Base-by-base conservation (phyloP, 495 filamentous ascomycete species). In the Gamarada debralockiae region DNA sequence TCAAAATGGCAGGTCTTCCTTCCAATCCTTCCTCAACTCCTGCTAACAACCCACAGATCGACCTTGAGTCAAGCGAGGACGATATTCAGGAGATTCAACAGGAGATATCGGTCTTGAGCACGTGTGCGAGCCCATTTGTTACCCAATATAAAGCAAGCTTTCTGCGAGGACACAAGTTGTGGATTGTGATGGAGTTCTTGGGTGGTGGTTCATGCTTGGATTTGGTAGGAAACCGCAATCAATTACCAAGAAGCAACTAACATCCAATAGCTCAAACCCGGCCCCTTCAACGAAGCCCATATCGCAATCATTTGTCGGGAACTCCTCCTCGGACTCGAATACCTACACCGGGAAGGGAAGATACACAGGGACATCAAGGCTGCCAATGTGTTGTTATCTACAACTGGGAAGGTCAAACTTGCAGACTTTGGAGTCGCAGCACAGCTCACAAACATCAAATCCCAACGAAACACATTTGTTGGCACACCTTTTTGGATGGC, bases 401-500 rank as follows among this genome's bases (percentile, higher is more conserved):
- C 92, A 50, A 78, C 77, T n/a, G 92, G 92, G 53, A 91, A 87
- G 65, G 92, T 97, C 55, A 97, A 97, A 75, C 74, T 99, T 52
- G 93, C 95, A 17, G 93, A 99, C 71, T 99, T 99, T 64, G 93
- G 93, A 41, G 93, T 99, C 25, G 93, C 93, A 8, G 93, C 92
- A 13, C 93, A 99, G 65, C 77, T 99, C 50, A 92, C 90, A 53
- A 95, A 96, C 68, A 96, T 96, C 67, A 97, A 97, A 71, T 96
- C 93, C 7, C 90, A 96, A 72, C 86, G 93, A 21, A 95, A 96
- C 61, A 98, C 93, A 0, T 97, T 98, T 62, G 93, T 98, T n/a
- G 93, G 93, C 7, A 98, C 93, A 3, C 93, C 93, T 0, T 98
- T 95, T 72, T 98, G 93, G 93, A 98, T 98, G 93, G 93, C 93